Percentiles rank a stretch among this genome's conserved stretches.
Evolutionary conservation across 257 asterid species (phyloP).

Genomic region (Przewalskia tangutica): DNA sequence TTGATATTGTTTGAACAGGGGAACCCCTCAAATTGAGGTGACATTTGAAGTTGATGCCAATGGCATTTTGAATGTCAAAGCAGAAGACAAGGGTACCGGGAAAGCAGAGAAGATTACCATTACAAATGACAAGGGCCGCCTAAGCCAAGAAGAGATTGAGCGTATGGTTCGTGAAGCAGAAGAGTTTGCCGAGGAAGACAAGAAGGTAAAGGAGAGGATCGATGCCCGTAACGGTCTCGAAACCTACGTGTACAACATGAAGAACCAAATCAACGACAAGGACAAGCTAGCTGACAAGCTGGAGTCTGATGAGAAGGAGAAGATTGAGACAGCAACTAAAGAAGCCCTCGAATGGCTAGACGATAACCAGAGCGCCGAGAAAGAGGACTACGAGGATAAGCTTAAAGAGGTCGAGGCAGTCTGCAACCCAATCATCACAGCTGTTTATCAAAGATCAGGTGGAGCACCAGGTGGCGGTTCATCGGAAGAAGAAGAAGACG

Average conservation of each 20-base stretch:
- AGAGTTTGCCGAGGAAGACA: constrained; percentile 93
- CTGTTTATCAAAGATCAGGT: constrained; percentile 89
- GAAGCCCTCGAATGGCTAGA: constrained; percentile 96
- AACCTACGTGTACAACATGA: constrained; percentile 90
- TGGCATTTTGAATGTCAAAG: constrained; percentile 83
- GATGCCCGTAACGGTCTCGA: constrained; percentile 85
- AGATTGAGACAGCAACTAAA: constrained; percentile 80
- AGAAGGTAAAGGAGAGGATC: constrained; percentile 74
- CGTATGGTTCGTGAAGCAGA: constrained; percentile 90
- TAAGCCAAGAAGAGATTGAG: constrained; percentile 90
- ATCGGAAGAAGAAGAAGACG: constrained; percentile 44
- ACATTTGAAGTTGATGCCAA: constrained; percentile 95
- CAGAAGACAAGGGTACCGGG: constrained; percentile 95
- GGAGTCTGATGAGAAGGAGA: constrained; percentile 87
- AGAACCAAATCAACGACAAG: constrained; percentile 81
- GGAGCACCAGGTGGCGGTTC: constrained; percentile 55
- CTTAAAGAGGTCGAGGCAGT: constrained; percentile 89
- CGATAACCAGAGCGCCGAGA: constrained; percentile 76
- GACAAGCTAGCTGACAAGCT: constrained; percentile 89
- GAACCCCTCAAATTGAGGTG: constrained; percentile 93
- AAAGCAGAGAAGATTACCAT: constrained; percentile 82
- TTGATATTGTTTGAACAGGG: constrained; percentile 36
- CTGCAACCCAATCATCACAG: constrained; percentile 82
- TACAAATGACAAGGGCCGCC: constrained; percentile 94
- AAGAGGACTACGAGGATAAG: constrained; percentile 92